Percentiles rank a stretch among this genome's conserved stretches.
These are phyloP conservation scores for Coemansia sp. DNA, from an alignment of 192 early-diverging fungal genomes.

Conservation along the genomic window DNA sequence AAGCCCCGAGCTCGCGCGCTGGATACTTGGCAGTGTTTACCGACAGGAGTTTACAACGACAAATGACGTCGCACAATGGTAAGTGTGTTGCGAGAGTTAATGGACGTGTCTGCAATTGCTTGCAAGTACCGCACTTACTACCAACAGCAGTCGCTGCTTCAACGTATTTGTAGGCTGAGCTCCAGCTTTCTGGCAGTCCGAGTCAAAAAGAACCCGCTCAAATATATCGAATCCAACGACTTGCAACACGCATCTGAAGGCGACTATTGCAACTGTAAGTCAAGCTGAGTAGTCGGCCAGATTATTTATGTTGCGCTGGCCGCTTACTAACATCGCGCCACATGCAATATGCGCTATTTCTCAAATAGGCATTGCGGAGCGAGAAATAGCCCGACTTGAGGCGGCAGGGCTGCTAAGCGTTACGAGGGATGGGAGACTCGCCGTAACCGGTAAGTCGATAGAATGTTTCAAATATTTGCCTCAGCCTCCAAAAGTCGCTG, in stretches of 20 bases:
- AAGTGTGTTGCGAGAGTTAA: too few species aligned
- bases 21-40: slow-evolving; percentile 44
- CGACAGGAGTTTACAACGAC: slow-evolving; percentile 39
- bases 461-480: not conserved
- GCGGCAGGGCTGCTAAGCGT: not conserved
- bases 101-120: not conserved
- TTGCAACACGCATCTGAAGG: not conserved
- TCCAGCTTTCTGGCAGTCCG: slow-evolving; percentile 28
- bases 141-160: not conserved
- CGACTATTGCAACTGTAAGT: slow-evolving; percentile 18
- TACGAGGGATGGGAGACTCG: not conserved
- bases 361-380: not conserved
- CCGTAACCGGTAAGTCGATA: not conserved
- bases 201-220: slow-evolving; percentile 8
- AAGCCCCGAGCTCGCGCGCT: slow-evolving; percentile 57
- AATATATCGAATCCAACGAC: slow-evolving; percentile 12
- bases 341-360: too few species aligned
- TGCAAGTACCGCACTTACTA: not conserved
- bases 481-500: too few species aligned
- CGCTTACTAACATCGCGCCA: too few species aligned
- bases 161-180: slow-evolving; percentile 37
- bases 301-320: not conserved
- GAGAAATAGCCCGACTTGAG: slow-evolving; percentile 1
- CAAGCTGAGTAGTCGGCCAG: not conserved
- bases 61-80: slow-evolving; percentile 19